phyloP scores from a whole-genome alignment of 2,329 filamentous ascomycete genomes.

The Ophiosphaerella korrae region DNA sequence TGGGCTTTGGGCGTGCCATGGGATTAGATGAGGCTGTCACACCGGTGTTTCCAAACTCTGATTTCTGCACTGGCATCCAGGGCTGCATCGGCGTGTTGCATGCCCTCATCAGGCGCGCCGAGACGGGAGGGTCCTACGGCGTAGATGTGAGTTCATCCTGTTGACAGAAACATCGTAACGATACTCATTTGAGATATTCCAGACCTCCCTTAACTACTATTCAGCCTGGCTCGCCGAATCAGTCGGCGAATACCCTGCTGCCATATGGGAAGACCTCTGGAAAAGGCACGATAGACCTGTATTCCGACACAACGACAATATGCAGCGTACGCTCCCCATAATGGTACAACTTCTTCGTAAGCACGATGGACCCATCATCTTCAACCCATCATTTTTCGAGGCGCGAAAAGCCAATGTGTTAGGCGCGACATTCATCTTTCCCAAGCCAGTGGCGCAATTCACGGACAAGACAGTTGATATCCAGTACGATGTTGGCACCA shows the following conservation, averaged over 20 bases:
- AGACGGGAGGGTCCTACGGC: constrained; percentile 48
- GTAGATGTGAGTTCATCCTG: constrained; percentile 46
- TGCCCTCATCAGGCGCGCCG: constrained; percentile 48
- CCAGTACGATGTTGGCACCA: constrained; percentile 56
- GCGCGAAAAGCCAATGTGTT: constrained; percentile 46
- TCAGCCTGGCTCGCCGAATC: constrained; percentile 44
- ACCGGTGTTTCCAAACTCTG: constrained; percentile 52
- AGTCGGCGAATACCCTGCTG: constrained; percentile 42
- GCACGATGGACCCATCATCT: constrained; percentile 48
- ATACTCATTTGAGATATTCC: background rate
- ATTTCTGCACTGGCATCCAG: constrained; percentile 53
- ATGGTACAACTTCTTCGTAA: constrained; percentile 50
- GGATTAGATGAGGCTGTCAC: constrained; percentile 53
- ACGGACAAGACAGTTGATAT: constrained; percentile 37
- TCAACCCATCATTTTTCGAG: constrained; percentile 58
- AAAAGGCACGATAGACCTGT: constrained; percentile 52
- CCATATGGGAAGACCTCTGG: constrained; percentile 58
- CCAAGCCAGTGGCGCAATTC: constrained; percentile 54
- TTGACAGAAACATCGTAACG: background rate
- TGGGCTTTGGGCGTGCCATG: constrained; percentile 55
- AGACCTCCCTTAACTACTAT: constrained; percentile 47
- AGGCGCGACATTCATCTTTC: constrained; percentile 45
- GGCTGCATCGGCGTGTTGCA: constrained; percentile 51
- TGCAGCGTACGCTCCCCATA: constrained; percentile 50
- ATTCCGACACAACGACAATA: constrained; percentile 59